Evolutionary conservation across 2,329 filamentous ascomycete genomes (phyloP).

Genomic region (Penicillium verrucosum): DNA sequence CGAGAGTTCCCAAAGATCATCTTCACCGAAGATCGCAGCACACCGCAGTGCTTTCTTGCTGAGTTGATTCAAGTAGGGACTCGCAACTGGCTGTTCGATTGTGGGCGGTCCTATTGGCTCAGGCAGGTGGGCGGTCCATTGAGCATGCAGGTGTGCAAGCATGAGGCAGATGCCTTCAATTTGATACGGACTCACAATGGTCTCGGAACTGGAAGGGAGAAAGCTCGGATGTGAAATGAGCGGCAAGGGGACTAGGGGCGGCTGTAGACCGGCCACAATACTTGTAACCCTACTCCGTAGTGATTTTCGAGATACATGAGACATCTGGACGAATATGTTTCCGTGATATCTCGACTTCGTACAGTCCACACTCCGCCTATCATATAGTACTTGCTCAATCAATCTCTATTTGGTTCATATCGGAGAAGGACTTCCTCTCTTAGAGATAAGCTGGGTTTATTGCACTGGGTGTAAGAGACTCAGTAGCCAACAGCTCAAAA

Average conservation of each 20-base stretch:
- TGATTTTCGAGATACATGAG: neutral
- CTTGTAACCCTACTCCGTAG: neutral
- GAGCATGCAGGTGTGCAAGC: conserved; percentile 25
- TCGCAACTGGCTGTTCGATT: conserved; percentile 34
- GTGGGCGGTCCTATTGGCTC: conserved; percentile 33
- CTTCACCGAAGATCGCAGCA: conserved; percentile 29
- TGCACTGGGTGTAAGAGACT: neutral
- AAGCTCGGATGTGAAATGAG: conserved; percentile 18
- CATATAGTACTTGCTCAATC: neutral
- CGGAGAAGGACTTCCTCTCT: neutral
- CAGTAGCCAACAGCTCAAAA: neutral
- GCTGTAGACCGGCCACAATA: neutral
- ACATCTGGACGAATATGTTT: neutral
- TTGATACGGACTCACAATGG: conserved; percentile 20
- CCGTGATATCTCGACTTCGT: neutral
- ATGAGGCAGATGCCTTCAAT: conserved; percentile 26
- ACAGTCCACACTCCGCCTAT: neutral
- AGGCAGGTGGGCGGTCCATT: conserved; percentile 31
- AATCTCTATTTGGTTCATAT: neutral
- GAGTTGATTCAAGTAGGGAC: conserved; percentile 33
- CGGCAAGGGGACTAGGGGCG: too few relatives aligned
- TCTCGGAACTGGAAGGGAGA: conserved; percentile 17
- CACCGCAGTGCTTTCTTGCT: conserved; percentile 30
- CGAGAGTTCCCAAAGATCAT: conserved; percentile 25
- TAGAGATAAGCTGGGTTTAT: neutral